phyloP scores from a whole-genome alignment of 805 yeast species.

The Grigorovia humatica region DNA sequence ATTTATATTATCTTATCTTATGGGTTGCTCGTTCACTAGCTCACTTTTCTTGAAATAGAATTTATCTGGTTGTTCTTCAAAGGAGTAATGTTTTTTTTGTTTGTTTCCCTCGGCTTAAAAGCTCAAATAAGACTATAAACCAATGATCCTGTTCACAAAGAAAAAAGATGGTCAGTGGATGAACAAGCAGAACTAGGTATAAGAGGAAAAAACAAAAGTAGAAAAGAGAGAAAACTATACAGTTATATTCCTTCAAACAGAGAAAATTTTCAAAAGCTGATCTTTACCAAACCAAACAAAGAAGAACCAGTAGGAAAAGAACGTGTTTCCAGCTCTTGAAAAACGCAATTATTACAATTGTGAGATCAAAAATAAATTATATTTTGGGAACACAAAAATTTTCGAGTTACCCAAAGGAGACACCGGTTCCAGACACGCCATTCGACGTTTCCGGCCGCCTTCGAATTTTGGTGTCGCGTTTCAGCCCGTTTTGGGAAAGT shows the following conservation, averaged over 20 bases:
- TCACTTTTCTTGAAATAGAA: too few relatives aligned
- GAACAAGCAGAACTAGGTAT: too few relatives aligned
- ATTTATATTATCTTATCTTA: too few relatives aligned
- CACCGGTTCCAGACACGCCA: not conserved
- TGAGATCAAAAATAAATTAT: not conserved
- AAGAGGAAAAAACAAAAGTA: too few relatives aligned
- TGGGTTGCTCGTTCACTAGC: not conserved
- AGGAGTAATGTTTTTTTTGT: too few relatives aligned
- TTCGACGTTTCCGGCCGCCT: not conserved
- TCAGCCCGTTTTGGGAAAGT: not conserved
- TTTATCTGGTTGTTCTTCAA: not conserved
- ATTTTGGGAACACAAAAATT: not conserved
- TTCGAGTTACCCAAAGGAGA: not conserved
- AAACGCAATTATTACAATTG: not conserved
- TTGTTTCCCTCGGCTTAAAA: not conserved
- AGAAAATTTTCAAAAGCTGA: not conserved
- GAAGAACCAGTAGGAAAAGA: not conserved
- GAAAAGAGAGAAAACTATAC: not conserved
- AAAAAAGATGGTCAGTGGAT: not conserved
- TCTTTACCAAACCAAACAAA: too few relatives aligned
- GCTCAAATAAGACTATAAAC: too few relatives aligned
- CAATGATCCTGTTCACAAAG: not conserved
- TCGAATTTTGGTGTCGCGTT: not conserved
- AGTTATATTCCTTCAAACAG: not conserved
- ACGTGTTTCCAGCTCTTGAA: not conserved